These are phyloP conservation scores for Aspergillus texensis DNA, from an alignment of 2,329 filamentous ascomycete species.

Conservation along the genomic window DNA sequence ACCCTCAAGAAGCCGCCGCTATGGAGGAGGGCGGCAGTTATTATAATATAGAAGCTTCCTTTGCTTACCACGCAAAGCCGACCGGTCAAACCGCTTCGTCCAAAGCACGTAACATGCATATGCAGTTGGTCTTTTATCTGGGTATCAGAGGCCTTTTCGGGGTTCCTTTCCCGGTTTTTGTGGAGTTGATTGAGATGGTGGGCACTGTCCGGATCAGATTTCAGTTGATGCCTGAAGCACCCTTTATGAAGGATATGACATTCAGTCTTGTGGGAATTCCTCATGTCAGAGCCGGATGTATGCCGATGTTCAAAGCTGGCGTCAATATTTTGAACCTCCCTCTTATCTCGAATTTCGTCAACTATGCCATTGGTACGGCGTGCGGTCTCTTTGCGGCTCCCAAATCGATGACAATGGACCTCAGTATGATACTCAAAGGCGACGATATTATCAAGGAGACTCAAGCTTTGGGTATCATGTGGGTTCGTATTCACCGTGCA, in stretches of 20 bases:
- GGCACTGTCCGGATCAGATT: slow-evolving; percentile 82
- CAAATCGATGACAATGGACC: slow-evolving; percentile 89
- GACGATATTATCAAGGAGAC: slow-evolving; percentile 89
- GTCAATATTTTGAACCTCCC: slow-evolving; percentile 91
- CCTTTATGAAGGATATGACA: slow-evolving; percentile 87
- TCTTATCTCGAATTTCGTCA: slow-evolving; percentile 93
- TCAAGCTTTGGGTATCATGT: slow-evolving; percentile 83
- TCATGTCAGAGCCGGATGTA: slow-evolving; percentile 84
- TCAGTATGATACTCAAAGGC: slow-evolving; percentile 86
- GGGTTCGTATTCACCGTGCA: slow-evolving; percentile 88
- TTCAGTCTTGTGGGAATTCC: slow-evolving; percentile 94
- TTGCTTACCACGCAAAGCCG: slow-evolving; percentile 88
- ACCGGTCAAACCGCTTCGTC: slow-evolving; percentile 70
- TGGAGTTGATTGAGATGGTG: slow-evolving; percentile 88
- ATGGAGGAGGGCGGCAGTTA: slow-evolving; percentile 89
- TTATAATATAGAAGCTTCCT: slow-evolving; percentile 88
- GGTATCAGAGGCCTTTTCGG: slow-evolving; percentile 88
- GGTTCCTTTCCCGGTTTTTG: slow-evolving; percentile 82
- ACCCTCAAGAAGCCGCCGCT: slow-evolving; percentile 82
- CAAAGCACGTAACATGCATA: slow-evolving; percentile 93
- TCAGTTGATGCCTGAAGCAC: slow-evolving; percentile 85
- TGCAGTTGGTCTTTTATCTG: slow-evolving; percentile 92
- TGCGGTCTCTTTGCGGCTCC: slow-evolving; percentile 91
- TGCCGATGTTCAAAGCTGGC: slow-evolving; percentile 87
- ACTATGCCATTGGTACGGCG: slow-evolving; percentile 87